Evolutionary conservation across 1,284 basidiomycete genomes (phyloP).

Genomic region (Puccinia triticina): DNA sequence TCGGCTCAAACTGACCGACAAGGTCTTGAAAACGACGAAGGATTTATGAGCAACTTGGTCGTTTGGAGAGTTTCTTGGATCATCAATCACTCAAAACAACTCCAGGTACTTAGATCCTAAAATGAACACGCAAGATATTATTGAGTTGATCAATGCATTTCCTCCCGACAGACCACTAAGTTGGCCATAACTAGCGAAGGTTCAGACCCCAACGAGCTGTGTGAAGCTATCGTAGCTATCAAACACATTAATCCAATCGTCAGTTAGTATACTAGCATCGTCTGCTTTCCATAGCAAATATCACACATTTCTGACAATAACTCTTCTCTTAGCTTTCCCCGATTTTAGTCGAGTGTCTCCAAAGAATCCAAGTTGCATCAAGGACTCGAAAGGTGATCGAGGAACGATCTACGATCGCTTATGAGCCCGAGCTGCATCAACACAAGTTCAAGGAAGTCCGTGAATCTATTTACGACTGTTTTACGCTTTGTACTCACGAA

Average conservation of each 20-base stretch:
- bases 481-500: not conserved
- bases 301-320: not conserved
- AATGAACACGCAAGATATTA: not conserved
- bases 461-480: not conserved
- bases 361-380: constrained; percentile 6
- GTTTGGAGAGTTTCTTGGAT: constrained; percentile 35
- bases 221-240: constrained; percentile 28
- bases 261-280: not conserved
- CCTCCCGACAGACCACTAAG: constrained; percentile 8
- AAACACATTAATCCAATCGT: constrained; percentile 43
- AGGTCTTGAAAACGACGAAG: not conserved
- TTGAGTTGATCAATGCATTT: not conserved
- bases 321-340: not conserved
- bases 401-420: not conserved
- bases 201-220: constrained; percentile 5
- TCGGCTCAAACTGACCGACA: not conserved
- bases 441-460: constrained; percentile 36
- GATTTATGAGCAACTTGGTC: not conserved
- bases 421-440: constrained; percentile 17
- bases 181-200: not conserved
- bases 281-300: not conserved
- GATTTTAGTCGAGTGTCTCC: constrained; percentile 18
- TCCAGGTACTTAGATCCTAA: constrained; percentile 9
- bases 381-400: not conserved
- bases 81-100: constrained; percentile 24